Percentiles rank a stretch among this genome's conserved stretches.
phyloP scores from a whole-genome alignment of 306 rosid species.

The Fragaria iinumae region DNA sequence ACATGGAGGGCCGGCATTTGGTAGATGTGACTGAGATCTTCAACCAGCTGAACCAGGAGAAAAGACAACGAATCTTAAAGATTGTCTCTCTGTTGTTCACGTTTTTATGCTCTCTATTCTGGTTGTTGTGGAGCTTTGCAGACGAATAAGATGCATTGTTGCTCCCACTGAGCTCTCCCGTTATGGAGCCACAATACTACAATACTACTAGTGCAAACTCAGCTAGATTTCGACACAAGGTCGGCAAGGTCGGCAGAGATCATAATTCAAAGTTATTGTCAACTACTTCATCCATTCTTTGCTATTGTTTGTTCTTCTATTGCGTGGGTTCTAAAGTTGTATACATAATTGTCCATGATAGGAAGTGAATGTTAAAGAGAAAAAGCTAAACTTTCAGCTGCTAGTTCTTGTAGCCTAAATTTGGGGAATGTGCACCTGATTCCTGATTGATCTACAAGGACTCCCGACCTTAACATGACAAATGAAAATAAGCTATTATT shows the following conservation, averaged over 20 bases:
- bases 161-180: conserved; percentile 14
- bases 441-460: neutral
- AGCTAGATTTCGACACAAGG: conserved; percentile 7
- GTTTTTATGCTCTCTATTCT: conserved; percentile 48
- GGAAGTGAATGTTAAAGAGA: no score
- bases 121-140: conserved; percentile 57
- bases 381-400: neutral
- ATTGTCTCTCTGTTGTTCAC: conserved; percentile 40
- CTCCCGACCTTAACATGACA: neutral
- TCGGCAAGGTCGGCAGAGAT: neutral
- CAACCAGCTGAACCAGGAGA: conserved; percentile 64
- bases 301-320: no score
- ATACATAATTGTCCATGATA: neutral
- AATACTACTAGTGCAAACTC: conserved; percentile 9
- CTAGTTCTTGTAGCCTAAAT: neutral
- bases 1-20: conserved; percentile 42
- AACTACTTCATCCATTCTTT: neutral
- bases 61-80: conserved; percentile 53
- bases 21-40: conserved; percentile 87
- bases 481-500: neutral
- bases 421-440: no score
- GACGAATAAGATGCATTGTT: conserved; percentile 29
- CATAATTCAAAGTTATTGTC: neutral
- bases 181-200: conserved; percentile 10
- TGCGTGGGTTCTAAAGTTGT: neutral